Evolutionary conservation across 139 green algal genomes (phyloP), one percentile per base, ranked within the genome.

Genomic region (Chlorella sp.): DNA sequence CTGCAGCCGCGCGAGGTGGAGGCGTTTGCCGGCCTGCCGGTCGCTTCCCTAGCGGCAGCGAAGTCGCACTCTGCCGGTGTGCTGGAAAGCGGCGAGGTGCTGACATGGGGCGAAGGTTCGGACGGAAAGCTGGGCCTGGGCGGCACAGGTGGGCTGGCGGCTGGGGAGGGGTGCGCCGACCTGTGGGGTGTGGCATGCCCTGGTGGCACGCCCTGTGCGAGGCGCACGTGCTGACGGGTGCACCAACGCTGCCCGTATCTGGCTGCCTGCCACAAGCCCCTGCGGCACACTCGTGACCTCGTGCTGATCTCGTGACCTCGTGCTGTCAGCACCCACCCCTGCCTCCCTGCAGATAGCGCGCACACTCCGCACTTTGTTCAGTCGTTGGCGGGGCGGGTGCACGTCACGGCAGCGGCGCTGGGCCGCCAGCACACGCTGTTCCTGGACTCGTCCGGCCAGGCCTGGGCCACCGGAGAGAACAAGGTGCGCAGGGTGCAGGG

Each of bases 41-140:
- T 94, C 1, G 24, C 16, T 3, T 64, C 32, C 8, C 67, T 95
- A 11, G 38, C 44, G 1, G 90, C 89, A 0, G 88, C 88, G 41
- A 93, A 89, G 58, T 81, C 92, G 0, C 82, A 86, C 73, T 91
- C 85, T 32, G 87, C 76, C 13, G 90, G 87, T 8, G 77, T 95
- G 17, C 51, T 85, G 1, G 38, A 38, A 1, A 72, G 38, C 22
- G 92, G 92, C 11, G 86, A 92, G 17, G 91, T 82, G 0, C 90
- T 76, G 70, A 94, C 89, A 0, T 96, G 92, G 89, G 93, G 93
- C 13, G 82, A 88, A 20, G 93, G 93, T n/a, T 81, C 80, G 20
- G 72, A 83, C 2, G 93, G 91, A 44, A 94, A 94, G 90, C 90
- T 96, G 24, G 93, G 93, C 0, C 92, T 93, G 34, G 92, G 92